These are phyloP conservation scores for Clarireedia monteithiana DNA, from an alignment of 2,329 filamentous ascomycete species.

Conservation along the genomic window DNA sequence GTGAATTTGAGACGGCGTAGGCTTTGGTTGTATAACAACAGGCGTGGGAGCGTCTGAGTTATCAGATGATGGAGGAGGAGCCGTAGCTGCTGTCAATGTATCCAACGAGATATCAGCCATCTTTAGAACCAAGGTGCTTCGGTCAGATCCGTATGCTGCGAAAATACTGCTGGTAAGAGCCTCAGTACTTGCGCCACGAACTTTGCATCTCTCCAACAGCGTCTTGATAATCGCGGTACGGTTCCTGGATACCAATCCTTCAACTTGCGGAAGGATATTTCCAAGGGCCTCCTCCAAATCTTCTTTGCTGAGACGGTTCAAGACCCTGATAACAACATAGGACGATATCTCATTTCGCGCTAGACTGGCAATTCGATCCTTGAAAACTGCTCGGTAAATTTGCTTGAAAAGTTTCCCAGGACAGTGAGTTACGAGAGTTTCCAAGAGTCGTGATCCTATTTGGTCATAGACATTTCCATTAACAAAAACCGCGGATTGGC, in stretches of 20 bases:
- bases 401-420: conserved; percentile 89
- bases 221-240: conserved; percentile 74
- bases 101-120: conserved; percentile 49
- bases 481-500: conserved; percentile 71
- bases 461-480: conserved; percentile 83
- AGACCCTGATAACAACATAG: conserved; percentile 75
- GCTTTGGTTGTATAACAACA: conserved; percentile 27
- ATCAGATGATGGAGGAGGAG: conserved; percentile 20
- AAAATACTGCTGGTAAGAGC: conserved; percentile 46
- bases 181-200: conserved; percentile 51
- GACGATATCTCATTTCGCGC: conserved; percentile 85
- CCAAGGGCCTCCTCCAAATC: conserved; percentile 69
- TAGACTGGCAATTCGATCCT: conserved; percentile 69
- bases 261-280: conserved; percentile 65
- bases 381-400: conserved; percentile 73
- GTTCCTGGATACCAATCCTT: conserved; percentile 63
- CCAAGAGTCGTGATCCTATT: conserved; percentile 82
- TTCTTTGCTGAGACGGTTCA: conserved; percentile 80
- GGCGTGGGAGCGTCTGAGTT: conserved; percentile 13
- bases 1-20: conserved; percentile 56
- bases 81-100: conserved; percentile 34
- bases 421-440: conserved; percentile 72
- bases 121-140: conserved; percentile 44
- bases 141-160: conserved; percentile 47
- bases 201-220: conserved; percentile 73